These are phyloP conservation scores for Ceratobasidium sp. DNA, from an alignment of 1,284 basidiomycete genomes.

Conservation along the genomic window DNA sequence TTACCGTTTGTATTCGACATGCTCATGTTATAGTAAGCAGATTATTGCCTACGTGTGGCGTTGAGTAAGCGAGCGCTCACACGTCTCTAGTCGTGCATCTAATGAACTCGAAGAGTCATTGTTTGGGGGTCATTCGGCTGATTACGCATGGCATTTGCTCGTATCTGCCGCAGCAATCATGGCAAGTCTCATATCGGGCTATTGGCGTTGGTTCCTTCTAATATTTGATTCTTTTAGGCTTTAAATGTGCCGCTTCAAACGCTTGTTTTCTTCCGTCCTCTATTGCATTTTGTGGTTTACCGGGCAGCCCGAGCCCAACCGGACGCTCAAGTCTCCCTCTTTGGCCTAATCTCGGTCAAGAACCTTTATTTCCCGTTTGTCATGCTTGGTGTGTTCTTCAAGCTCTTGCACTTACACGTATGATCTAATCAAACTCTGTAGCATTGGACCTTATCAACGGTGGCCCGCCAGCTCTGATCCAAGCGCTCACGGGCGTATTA, in stretches of 20 bases:
- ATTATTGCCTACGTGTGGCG: neutral
- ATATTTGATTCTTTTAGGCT: conserved; percentile 48
- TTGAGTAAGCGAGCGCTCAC: neutral
- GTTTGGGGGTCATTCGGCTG: conserved; percentile 66
- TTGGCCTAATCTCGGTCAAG: conserved; percentile 75
- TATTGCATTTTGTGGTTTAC: conserved; percentile 73
- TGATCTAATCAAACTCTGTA: neutral
- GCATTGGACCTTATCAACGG: conserved; percentile 71
- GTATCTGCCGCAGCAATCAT: conserved; percentile 63
- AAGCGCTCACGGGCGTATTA: conserved; percentile 70
- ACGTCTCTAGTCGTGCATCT: conserved; percentile 61
- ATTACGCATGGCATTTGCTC: conserved; percentile 76
- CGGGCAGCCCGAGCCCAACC: conserved; percentile 71
- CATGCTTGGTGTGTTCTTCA: conserved; percentile 56
- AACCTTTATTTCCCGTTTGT: conserved; percentile 77
- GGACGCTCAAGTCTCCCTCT: conserved; percentile 69
- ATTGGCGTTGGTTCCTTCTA: neutral
- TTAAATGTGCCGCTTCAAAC: conserved; percentile 70
- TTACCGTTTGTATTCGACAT: conserved; percentile 75
- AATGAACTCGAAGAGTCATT: conserved; percentile 68
- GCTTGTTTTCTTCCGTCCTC: conserved; percentile 65
- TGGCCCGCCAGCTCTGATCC: conserved; percentile 64
- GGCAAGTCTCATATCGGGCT: conserved; percentile 53
- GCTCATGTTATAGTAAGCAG: conserved; percentile 74
- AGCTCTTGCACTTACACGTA: neutral